Base-by-base conservation (phyloP, 257 asterid genomes). In the Jacaranda copaia region DNA sequence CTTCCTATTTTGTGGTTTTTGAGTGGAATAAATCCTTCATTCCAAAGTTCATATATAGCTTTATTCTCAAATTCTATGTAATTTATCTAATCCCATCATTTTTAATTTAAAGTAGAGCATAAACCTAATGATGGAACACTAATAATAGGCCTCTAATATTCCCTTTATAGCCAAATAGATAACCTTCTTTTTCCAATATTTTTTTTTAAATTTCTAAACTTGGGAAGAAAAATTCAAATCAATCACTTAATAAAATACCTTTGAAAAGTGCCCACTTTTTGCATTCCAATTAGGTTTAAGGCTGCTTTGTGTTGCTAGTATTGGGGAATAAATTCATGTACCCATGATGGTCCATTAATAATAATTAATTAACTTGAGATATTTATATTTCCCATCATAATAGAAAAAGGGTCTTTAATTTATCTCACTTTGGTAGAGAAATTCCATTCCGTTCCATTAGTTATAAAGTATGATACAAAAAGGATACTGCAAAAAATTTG, bases 21-120 rank as follows among this genome's bases (percentile, higher is more conserved):
- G 78, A 75, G 72, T 73, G 80, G 91, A 83, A 85, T 85, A 73
- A 72, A 80, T 87, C 70, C 88, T 83, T 81, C 64, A 82, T 76
- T 79, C 84, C 74, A 80, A 80, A 72, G 64, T 60, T 74, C n/a
- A 55, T 25, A 8, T 4, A 6, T 46, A 69, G 42, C 91, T 87
- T 87, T 87, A 87, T 87, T 82, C 87, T 67, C 82, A 69, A 80
- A 66, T 80, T 78, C 78, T 25, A 68, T 79, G 20, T 69, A 76
- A 73, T 77, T 59, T 78, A 71, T 69, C 76, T 81, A 80, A 74
- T 78, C 70, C 73, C 82, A 78, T 81, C 71, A 81, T 75, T 78
- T 84, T 65, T 70, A 45, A 52, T 72, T 76, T 75, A 78, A 61
- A 76, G 76, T 72, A 58, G 77, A 55, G 84, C 75, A 80, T 76